Evolutionary conservation across 2,329 filamentous ascomycete species (phyloP).

Genomic region (Fusarium sp.): DNA sequence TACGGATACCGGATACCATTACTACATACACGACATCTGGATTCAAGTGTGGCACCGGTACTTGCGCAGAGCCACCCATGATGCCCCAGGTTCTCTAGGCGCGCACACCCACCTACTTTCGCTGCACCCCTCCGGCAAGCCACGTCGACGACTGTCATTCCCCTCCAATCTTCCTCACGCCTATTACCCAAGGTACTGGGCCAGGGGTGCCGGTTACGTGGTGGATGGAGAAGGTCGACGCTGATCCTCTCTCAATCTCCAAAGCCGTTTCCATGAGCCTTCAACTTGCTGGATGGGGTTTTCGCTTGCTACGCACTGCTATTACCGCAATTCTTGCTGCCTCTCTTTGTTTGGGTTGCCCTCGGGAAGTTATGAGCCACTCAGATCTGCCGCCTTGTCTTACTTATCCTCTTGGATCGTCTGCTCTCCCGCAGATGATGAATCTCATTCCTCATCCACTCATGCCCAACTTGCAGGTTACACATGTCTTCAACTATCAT

Average conservation of each 20-base stretch:
- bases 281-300: conserved; percentile 17
- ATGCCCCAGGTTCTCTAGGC: conserved; percentile 35
- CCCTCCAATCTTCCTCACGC: conserved; percentile 43
- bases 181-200: conserved; percentile 43
- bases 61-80: conserved; percentile 35
- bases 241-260: conserved; percentile 44
- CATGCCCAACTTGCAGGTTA: conserved; percentile 12
- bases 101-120: conserved; percentile 24
- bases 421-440: conserved; percentile 7
- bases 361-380: conserved; percentile 38
- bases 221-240: conserved; percentile 36
- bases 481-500: conserved; percentile 17
- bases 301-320: conserved; percentile 22
- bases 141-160: conserved; percentile 39
- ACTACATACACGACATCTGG: conserved; percentile 38
- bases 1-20: conserved; percentile 10
- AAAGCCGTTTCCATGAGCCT: conserved; percentile 37
- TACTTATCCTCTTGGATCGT: conserved; percentile 14
- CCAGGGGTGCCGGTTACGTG: conserved; percentile 39
- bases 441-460: conserved; percentile 5
- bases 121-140: conserved; percentile 43
- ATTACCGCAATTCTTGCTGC: conserved; percentile 9
- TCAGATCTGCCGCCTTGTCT: conserved; percentile 33
- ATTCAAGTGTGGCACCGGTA: conserved; percentile 24
- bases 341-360: conserved; percentile 21